These are phyloP conservation scores for Tricholoma sp. DNA, from an alignment of 768 basidiomycete genomes.

Conservation along the genomic window DNA sequence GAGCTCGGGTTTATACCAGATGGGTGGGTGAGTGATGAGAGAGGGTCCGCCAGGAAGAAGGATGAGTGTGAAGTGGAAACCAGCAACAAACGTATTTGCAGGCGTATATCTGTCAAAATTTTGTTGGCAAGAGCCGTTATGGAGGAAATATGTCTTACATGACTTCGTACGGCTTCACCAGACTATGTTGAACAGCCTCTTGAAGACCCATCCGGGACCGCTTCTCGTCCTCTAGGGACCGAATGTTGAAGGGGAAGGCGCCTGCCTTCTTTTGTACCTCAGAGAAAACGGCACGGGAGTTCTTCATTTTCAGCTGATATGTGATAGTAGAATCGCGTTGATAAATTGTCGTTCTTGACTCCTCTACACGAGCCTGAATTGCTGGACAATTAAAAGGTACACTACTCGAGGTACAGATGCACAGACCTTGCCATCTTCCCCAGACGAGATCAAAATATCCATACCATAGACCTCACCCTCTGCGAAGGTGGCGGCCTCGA, in stretches of 20 bases:
- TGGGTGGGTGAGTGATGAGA: conserved; percentile 80
- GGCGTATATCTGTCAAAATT: conserved; percentile 62
- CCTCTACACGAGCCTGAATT: conserved; percentile 78
- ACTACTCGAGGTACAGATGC: background rate
- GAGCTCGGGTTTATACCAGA: conserved; percentile 92
- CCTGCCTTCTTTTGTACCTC: conserved; percentile 99
- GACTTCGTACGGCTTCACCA: conserved; percentile 94
- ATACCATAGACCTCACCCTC: conserved; percentile 96
- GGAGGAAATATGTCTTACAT: conserved; percentile 47
- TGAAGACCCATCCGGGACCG: conserved; percentile 90
- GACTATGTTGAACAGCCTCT: conserved; percentile 92
- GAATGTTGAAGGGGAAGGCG: conserved; percentile 96
- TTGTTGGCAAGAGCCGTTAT: conserved; percentile 4
- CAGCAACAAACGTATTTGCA: conserved; percentile 79
- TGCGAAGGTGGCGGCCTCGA: conserved; percentile 79
- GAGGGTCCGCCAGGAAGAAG: conserved; percentile 85
- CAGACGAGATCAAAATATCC: conserved; percentile 84
- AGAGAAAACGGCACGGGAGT: conserved; percentile 91
- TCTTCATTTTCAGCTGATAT: conserved; percentile 98
- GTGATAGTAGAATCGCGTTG: conserved; percentile 82
- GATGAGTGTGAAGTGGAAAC: conserved; percentile 96
- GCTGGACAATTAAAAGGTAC: background rate
- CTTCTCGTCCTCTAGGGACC: conserved; percentile 93
- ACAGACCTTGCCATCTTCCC: conserved; percentile 85
- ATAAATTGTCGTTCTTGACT: conserved; percentile 89